Percentiles rank a stretch among this genome's conserved stretches.
Evolutionary conservation across 345 rosid genomes (phyloP).

Genomic region (Populus euphratica): DNA sequence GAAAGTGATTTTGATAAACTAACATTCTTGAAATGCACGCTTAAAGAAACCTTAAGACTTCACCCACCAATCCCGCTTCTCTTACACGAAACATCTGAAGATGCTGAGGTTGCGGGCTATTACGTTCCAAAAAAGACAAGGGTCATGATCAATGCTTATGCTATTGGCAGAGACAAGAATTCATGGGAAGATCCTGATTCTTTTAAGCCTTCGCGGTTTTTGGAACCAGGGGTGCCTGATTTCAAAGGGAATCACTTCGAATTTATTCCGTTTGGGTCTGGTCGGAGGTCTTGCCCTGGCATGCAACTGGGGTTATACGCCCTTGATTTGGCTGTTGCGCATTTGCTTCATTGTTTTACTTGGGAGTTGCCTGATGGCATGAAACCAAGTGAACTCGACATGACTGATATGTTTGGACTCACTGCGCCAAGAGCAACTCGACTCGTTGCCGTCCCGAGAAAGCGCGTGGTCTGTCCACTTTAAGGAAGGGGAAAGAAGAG

Average conservation of each 20-base stretch:
- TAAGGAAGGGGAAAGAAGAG: background rate
- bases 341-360: conserved; percentile 64
- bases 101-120: conserved; percentile 54
- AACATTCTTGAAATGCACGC: conserved; percentile 50
- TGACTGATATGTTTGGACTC: conserved; percentile 77
- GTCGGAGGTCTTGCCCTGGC: conserved; percentile 88
- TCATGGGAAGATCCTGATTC: conserved; percentile 72
- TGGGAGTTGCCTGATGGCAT: conserved; percentile 89
- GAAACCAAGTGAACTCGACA: conserved; percentile 81
- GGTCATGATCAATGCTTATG: conserved; percentile 72
- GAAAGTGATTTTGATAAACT: conserved; percentile 70
- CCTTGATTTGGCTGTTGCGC: conserved; percentile 63
- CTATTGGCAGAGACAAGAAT: conserved; percentile 66
- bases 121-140: conserved; percentile 60
- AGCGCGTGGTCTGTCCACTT: conserved; percentile 46
- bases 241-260: conserved; percentile 74
- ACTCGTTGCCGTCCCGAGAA: conserved; percentile 57
- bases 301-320: conserved; percentile 90
- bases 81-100: conserved; percentile 82
- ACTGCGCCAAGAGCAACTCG: conserved; percentile 77
- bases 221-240: conserved; percentile 58
- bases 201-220: conserved; percentile 71
- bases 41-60: conserved; percentile 77
- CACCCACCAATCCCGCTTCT: conserved; percentile 97
- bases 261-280: conserved; percentile 92